These are phyloP conservation scores for Pyrenochaeta sp. DNA, from an alignment of 2,329 filamentous ascomycete species.

Conservation along the genomic window DNA sequence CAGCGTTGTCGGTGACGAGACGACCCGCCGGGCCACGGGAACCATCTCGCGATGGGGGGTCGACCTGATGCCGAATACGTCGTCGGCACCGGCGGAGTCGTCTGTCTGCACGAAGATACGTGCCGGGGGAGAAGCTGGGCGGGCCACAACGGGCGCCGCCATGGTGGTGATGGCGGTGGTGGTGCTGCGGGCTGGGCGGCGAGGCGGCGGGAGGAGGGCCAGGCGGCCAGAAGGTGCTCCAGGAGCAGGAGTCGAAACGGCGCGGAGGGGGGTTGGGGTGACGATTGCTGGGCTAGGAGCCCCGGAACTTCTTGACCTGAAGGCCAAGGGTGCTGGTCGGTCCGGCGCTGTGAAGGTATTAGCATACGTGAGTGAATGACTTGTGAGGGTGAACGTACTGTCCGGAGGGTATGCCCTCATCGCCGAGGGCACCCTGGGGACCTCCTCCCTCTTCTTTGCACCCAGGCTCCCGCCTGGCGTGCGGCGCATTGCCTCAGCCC, in stretches of 20 bases:
- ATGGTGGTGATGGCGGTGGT: too few species aligned
- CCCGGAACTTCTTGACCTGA: slow-evolving; percentile 17
- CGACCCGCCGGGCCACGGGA: not conserved
- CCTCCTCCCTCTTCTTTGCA: not conserved
- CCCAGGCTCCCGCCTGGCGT: not conserved
- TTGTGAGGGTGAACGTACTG: slow-evolving; percentile 5
- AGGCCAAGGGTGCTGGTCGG: slow-evolving; percentile 33
- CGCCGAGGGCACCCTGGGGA: not conserved
- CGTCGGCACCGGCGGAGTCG: not conserved
- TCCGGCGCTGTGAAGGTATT: slow-evolving; percentile 28
- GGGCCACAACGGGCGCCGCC: too few species aligned
- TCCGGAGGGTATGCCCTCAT: slow-evolving; percentile 16
- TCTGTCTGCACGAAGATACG: not conserved
- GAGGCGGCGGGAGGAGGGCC: not conserved
- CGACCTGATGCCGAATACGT: slow-evolving; percentile 6
- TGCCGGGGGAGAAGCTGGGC: not conserved
- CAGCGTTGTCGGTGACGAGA: not conserved
- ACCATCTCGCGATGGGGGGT: not conserved
- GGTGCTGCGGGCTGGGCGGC: too few species aligned
- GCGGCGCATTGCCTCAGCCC: not conserved
- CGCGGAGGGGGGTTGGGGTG: slow-evolving; percentile 4
- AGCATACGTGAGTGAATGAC: not conserved
- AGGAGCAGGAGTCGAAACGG: slow-evolving; percentile 19
- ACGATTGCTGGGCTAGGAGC: slow-evolving; percentile 5
- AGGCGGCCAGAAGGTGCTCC: not conserved